Evolutionary conservation across 2,329 filamentous ascomycete species (phyloP).

Genomic region (Ceratocystis destructans): DNA sequence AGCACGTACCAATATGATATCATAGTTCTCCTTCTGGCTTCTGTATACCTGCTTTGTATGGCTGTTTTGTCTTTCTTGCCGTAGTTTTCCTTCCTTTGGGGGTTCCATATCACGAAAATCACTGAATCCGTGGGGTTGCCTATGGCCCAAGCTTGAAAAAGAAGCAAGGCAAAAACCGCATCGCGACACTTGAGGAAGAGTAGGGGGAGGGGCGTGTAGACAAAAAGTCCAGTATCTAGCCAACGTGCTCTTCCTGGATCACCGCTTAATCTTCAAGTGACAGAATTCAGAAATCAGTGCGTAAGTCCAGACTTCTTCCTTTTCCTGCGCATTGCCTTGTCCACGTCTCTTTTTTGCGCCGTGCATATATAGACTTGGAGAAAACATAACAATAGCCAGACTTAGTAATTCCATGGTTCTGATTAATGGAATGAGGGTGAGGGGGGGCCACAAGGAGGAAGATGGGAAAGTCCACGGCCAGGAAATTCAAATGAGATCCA

Average conservation of each 20-base stretch:
- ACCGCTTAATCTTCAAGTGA: not conserved
- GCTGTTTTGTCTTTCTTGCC: not conserved
- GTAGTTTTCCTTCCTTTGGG: not conserved
- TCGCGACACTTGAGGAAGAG: not conserved
- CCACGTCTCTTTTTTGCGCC: not conserved
- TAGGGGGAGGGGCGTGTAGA: not conserved
- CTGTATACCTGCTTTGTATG: not conserved
- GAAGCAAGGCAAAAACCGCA: not conserved
- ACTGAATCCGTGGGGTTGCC: not conserved
- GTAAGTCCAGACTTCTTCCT: not conserved
- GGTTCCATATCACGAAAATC: not conserved
- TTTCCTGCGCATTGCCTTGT: not conserved
- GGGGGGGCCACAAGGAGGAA: not conserved
- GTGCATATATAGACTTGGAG: not conserved
- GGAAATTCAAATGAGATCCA: not conserved
- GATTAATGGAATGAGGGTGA: not conserved
- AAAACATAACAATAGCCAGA: not conserved
- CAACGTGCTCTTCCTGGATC: not conserved
- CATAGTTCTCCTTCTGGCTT: not conserved
- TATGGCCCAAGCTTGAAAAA: not conserved
- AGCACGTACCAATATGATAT: conserved; percentile 6
- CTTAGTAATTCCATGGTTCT: not conserved
- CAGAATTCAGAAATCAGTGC: not conserved
- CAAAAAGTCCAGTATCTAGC: not conserved
- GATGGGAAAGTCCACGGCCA: not conserved